phyloP scores from a whole-genome alignment of 2,329 filamentous ascomycete species.

The Diplodia corticola region DNA sequence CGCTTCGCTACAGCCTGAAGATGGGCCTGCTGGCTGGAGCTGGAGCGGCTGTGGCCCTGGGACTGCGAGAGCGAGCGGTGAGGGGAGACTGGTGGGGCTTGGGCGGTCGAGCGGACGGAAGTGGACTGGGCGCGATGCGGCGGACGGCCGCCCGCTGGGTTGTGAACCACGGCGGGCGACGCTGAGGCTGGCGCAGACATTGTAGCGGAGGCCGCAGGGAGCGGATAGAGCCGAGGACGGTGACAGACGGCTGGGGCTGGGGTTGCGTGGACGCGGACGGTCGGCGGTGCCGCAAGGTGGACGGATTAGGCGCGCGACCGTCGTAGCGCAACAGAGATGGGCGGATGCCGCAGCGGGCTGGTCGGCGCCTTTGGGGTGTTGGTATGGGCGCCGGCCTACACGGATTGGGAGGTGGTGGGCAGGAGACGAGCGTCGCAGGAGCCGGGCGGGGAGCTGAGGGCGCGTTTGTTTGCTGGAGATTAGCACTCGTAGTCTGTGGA shows the following conservation, averaged over 20 bases:
- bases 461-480: conserved; percentile 16
- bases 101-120: conserved; percentile 31
- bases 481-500: conserved; percentile 13
- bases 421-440: conserved; percentile 18
- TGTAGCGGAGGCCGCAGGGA: conserved; percentile 35
- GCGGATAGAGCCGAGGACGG: conserved; percentile 22
- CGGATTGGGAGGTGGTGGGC: conserved; percentile 3
- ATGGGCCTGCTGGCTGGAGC: conserved; percentile 44
- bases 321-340: conserved; percentile 4
- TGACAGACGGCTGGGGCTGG: conserved; percentile 21
- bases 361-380: not conserved
- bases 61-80: conserved; percentile 40
- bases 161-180: conserved; percentile 46
- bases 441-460: conserved; percentile 16
- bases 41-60: conserved; percentile 32
- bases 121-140: conserved; percentile 42
- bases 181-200: conserved; percentile 43
- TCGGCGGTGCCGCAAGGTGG: conserved; percentile 10
- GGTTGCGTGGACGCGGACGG: conserved; percentile 26
- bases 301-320: conserved; percentile 18
- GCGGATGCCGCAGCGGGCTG: not conserved
- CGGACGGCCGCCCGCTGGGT: conserved; percentile 33
- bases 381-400: conserved; percentile 2
- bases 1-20: conserved; percentile 60
- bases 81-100: conserved; percentile 31